These are phyloP conservation scores for Dryadomyces sulphureus DNA, from an alignment of 2,329 filamentous ascomycete genomes.

Conservation along the genomic window DNA sequence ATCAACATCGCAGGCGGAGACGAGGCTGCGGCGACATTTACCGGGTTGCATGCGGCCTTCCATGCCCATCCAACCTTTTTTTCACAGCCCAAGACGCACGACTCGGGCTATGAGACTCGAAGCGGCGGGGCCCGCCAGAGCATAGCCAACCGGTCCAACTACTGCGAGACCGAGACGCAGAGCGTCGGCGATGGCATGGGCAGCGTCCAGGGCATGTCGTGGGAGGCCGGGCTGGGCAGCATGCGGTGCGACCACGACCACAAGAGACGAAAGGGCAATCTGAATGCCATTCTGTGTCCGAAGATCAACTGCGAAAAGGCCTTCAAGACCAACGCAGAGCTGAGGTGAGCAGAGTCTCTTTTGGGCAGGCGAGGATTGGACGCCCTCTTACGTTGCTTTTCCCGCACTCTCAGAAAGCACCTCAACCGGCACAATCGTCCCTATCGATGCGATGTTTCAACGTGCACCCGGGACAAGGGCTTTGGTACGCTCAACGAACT, in stretches of 20 bases:
- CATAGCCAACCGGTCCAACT: background rate
- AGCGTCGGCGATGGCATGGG: background rate
- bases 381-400: background rate
- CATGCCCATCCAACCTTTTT: background rate
- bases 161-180: background rate
- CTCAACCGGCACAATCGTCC: slow-evolving; percentile 49
- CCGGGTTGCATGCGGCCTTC: background rate
- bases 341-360: slow-evolving; percentile 28
- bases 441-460: slow-evolving; percentile 40
- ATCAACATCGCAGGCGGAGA: background rate
- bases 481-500: slow-evolving; percentile 75
- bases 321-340: slow-evolving; percentile 38
- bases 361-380: background rate
- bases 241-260: no score
- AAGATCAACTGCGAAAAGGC: background rate
- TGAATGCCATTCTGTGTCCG: no score
- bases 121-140: background rate
- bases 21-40: background rate
- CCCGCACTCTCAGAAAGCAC: slow-evolving; percentile 49
- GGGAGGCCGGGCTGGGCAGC: no score
- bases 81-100: background rate
- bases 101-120: background rate
- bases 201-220: no score
- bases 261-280: background rate
- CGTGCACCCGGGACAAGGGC: slow-evolving; percentile 46